Evolutionary conservation across 345 rosid genomes (phyloP).

Genomic region (Erodium maritimum): DNA sequence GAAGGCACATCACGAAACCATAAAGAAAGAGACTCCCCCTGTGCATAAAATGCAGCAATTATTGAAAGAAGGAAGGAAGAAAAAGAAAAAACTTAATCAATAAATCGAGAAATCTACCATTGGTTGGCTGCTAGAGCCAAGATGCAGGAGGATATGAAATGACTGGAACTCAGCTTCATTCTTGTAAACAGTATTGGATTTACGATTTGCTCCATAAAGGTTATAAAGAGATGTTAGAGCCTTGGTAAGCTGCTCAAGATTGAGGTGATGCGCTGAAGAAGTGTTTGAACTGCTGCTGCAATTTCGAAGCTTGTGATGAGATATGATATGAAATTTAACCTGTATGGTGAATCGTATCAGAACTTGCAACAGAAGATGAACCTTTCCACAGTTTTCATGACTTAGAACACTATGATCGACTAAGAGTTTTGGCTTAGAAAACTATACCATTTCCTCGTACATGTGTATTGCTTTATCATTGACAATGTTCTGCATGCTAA

Average conservation of each 20-base stretch:
- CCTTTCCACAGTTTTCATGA: neutral
- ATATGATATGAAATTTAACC: slow-evolving; percentile 74
- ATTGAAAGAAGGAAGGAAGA: slow-evolving; percentile 4
- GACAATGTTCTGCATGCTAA: slow-evolving; percentile 72
- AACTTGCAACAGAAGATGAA: slow-evolving; percentile 1
- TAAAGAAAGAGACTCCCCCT: slow-evolving; percentile 86
- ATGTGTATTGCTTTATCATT: slow-evolving; percentile 47
- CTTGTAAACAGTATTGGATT: slow-evolving; percentile 19
- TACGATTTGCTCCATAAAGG: slow-evolving; percentile 58
- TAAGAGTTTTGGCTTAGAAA: slow-evolving; percentile 11
- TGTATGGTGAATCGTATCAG: slow-evolving; percentile 12
- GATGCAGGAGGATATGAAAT: slow-evolving; percentile 71
- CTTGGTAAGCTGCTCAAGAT: slow-evolving; percentile 87
- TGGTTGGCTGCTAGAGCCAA: slow-evolving; percentile 42
- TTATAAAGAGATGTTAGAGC: slow-evolving; percentile 55
- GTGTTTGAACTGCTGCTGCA: slow-evolving; percentile 25
- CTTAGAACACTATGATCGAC: neutral
- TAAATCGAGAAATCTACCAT: slow-evolving; percentile 32
- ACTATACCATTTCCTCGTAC: slow-evolving; percentile 73
- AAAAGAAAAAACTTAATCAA: slow-evolving; percentile 2
- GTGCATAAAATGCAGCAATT: slow-evolving; percentile 14
- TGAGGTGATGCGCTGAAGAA: slow-evolving; percentile 58
- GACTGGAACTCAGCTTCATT: slow-evolving; percentile 76
- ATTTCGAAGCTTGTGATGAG: slow-evolving; percentile 57
- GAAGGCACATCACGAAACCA: slow-evolving; percentile 64